phyloP scores from a whole-genome alignment of 768 basidiomycete species.

The Suillus hirtellus region DNA sequence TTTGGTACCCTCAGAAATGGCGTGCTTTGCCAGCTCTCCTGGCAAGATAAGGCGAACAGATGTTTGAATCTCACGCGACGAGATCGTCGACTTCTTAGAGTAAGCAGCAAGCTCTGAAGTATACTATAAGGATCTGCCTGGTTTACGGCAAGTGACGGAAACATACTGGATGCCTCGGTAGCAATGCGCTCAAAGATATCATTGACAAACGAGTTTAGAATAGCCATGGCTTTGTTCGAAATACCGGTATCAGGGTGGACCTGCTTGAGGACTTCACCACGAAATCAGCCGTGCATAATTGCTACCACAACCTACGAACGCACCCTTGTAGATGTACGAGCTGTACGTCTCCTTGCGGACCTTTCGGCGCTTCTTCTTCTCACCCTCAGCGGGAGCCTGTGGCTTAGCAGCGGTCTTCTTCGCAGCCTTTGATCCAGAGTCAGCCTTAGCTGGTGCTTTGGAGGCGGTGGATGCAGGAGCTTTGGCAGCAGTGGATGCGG shows the following conservation, averaged over 20 bases:
- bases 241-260: conserved; percentile 94
- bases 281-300: conserved; percentile 6
- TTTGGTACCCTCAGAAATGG: conserved; percentile 84
- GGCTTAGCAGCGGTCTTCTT: conserved; percentile 64
- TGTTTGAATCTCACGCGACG: conserved; percentile 90
- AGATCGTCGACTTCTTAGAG: conserved; percentile 89
- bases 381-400: conserved; percentile 51
- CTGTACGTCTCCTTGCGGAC: conserved; percentile 80
- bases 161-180: conserved; percentile 65
- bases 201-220: conserved; percentile 82
- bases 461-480: conserved; percentile 53
- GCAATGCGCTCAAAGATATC: conserved; percentile 84
- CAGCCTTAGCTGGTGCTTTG: conserved; percentile 55
- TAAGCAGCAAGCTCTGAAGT: conserved; percentile 72
- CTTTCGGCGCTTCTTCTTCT: conserved; percentile 84
- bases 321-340: conserved; percentile 84
- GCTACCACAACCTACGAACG: conserved; percentile 16
- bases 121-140: not conserved
- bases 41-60: conserved; percentile 81
- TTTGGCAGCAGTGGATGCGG: conserved; percentile 42
- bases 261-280: conserved; percentile 73
- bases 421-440: conserved; percentile 49
- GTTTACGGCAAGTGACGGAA: not conserved
- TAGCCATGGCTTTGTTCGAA: conserved; percentile 87
- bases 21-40: conserved; percentile 85